Conservation (phyloP, 345 rosid species). For the Rhodomyrtus tomentosa region DNA sequence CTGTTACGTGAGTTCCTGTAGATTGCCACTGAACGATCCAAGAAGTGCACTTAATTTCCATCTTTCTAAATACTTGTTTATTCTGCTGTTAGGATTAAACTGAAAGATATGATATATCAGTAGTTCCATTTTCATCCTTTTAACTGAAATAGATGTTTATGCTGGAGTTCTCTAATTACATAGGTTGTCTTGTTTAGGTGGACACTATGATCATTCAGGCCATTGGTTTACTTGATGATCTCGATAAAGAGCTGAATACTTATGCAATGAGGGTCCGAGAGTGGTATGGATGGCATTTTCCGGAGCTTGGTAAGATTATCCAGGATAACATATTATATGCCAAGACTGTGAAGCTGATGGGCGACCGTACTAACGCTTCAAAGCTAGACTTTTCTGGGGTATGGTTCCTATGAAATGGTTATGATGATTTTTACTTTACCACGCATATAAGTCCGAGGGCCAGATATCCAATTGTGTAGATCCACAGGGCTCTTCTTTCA, state of each 20-base stretch:
- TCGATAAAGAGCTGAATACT: conserved; percentile 88
- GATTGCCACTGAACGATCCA: background rate
- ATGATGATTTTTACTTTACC: background rate
- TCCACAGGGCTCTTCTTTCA: background rate
- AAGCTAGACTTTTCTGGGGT: conserved; percentile 91
- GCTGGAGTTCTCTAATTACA: background rate
- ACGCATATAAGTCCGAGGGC: background rate
- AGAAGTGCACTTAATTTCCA: background rate
- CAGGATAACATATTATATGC: conserved; percentile 77
- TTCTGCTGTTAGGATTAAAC: background rate
- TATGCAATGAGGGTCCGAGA: conserved; percentile 91
- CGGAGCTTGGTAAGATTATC: conserved; percentile 87
- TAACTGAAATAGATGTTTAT: background rate
- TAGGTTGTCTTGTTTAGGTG: conserved; percentile 30
- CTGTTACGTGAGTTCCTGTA: background rate
- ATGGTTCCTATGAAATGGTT: background rate
- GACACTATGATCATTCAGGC: conserved; percentile 98
- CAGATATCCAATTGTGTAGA: background rate
- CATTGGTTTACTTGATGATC: conserved; percentile 88
- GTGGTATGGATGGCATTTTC: conserved; percentile 99
- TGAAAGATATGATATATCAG: background rate
- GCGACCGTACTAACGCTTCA: conserved; percentile 66
- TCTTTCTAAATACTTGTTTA: background rate
- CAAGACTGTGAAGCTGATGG: conserved; percentile 77
- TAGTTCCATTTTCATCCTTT: background rate